Percentiles rank a stretch among this genome's conserved stretches.
Evolutionary conservation across 331 rosid species (phyloP).

Genomic region (Saraca asoca): DNA sequence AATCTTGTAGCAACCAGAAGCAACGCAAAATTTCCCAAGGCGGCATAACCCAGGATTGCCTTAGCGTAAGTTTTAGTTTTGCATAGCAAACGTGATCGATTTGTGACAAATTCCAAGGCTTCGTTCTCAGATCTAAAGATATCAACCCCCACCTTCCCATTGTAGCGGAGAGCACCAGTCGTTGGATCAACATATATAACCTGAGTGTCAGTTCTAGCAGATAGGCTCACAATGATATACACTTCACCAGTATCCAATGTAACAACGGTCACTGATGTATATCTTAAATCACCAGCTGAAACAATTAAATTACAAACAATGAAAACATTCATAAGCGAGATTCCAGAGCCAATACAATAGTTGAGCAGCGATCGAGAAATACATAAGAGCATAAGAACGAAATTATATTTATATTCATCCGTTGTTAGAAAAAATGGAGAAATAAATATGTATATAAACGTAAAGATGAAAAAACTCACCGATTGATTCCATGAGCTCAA

Average conservation of each 20-base stretch:
- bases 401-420: too few species aligned
- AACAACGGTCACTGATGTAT: slow-evolving; percentile 69
- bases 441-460: too few species aligned
- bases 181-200: slow-evolving; percentile 88
- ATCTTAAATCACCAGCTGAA: slow-evolving; percentile 53
- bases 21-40: slow-evolving; percentile 71
- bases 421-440: background rate
- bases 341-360: background rate
- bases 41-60: slow-evolving; percentile 87
- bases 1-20: slow-evolving; percentile 84
- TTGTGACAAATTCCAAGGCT: slow-evolving; percentile 67
- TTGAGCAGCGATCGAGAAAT: too few species aligned
- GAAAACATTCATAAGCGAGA: slow-evolving; percentile 2
- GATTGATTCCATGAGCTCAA: slow-evolving; percentile 13
- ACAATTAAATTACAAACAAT: slow-evolving; percentile 5
- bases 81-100: slow-evolving; percentile 60
- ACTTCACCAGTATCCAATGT: slow-evolving; percentile 85
- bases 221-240: slow-evolving; percentile 61
- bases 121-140: slow-evolving; percentile 70
- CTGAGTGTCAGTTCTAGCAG: slow-evolving; percentile 69
- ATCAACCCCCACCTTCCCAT: slow-evolving; percentile 59
- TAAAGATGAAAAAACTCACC: slow-evolving; percentile 13
- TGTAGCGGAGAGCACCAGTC: slow-evolving; percentile 74
- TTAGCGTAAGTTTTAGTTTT: slow-evolving; percentile 53
- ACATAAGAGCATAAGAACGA: too few species aligned